These are phyloP conservation scores for Fusarium solani-melongenae DNA, from an alignment of 2,329 filamentous ascomycete species.

Conservation along the genomic window DNA sequence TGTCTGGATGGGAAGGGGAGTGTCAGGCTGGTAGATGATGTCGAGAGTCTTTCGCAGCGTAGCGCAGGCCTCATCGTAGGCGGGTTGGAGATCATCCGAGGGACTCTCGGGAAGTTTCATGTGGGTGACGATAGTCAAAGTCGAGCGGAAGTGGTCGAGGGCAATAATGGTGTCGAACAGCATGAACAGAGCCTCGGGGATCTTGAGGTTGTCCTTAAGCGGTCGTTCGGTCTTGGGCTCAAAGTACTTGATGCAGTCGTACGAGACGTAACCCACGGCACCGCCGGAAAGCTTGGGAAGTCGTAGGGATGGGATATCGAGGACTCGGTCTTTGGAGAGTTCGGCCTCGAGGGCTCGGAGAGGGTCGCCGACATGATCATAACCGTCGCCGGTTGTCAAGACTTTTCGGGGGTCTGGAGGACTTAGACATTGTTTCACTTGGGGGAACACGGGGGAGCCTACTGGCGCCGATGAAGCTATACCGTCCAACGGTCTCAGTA, in stretches of 20 bases:
- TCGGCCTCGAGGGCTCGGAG: constrained; percentile 85
- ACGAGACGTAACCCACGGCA: constrained; percentile 95
- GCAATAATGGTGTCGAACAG: constrained; percentile 94
- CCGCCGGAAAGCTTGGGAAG: constrained; percentile 91
- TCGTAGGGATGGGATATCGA: constrained; percentile 82
- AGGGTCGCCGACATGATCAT: constrained; percentile 86
- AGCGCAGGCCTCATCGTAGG: constrained; percentile 68
- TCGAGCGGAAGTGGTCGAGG: constrained; percentile 93
- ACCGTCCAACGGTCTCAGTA: constrained; percentile 91
- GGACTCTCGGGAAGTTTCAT: constrained; percentile 73
- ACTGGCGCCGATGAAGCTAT: constrained; percentile 89
- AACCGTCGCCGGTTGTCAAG: constrained; percentile 86
- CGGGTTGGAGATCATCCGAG: constrained; percentile 59
- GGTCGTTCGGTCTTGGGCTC: constrained; percentile 94
- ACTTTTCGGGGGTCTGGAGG: constrained; percentile 75
- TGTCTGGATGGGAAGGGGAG: constrained; percentile 80
- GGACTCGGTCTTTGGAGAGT: constrained; percentile 81
- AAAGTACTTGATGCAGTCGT: constrained; percentile 97
- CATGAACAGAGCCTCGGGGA: constrained; percentile 97
- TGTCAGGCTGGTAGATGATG: constrained; percentile 78
- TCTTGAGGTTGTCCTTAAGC: constrained; percentile 86
- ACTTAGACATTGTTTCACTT: constrained; percentile 14
- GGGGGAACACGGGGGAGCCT: constrained; percentile 7
- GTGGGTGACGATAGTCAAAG: constrained; percentile 94
- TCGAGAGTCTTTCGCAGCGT: constrained; percentile 70